phyloP scores from a whole-genome alignment of 164 flowering plant genomes.

The Macadamia integrifolia region DNA sequence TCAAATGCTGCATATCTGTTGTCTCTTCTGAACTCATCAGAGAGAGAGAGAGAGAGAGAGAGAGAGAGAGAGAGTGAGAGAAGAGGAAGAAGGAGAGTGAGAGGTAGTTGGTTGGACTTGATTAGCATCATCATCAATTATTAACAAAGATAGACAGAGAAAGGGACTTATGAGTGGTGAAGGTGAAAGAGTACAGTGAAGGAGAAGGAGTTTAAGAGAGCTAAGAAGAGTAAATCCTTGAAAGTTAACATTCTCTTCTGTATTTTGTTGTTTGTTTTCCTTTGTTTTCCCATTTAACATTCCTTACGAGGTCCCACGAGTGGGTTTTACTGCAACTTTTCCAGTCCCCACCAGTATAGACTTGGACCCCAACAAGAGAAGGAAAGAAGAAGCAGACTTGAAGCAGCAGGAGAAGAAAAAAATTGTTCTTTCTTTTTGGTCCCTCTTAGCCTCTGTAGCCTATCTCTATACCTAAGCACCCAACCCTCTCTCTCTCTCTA shows the following conservation, averaged over 20 bases:
- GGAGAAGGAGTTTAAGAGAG: no score
- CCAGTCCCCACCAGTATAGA: slow-evolving; percentile 9
- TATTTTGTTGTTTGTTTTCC: no score
- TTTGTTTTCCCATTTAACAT: slow-evolving; percentile 10
- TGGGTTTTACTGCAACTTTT: slow-evolving; percentile 14
- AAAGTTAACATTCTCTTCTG: not conserved
- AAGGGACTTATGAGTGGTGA: not conserved
- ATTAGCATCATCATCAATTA: slow-evolving; percentile 13
- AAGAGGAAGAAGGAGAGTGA: no score
- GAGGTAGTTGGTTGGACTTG: not conserved
- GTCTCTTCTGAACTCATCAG: not conserved
- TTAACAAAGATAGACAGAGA: not conserved
- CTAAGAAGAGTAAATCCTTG: not conserved
- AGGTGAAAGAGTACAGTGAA: no score
- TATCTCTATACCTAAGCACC: not conserved
- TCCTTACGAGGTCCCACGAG: slow-evolving; percentile 29
- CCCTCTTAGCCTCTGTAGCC: no score
- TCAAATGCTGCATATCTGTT: not conserved
- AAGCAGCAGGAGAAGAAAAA: not conserved
- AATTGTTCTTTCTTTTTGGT: not conserved
- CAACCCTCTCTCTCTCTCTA: not conserved
- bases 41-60: not conserved
- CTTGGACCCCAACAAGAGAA: slow-evolving; percentile 5
- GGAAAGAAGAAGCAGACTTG: not conserved
- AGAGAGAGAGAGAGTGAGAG: slow-evolving; percentile 5